These are phyloP conservation scores for Hyphopichia khmerensis DNA, from an alignment of 1,139 yeast species.

Conservation along the genomic window DNA sequence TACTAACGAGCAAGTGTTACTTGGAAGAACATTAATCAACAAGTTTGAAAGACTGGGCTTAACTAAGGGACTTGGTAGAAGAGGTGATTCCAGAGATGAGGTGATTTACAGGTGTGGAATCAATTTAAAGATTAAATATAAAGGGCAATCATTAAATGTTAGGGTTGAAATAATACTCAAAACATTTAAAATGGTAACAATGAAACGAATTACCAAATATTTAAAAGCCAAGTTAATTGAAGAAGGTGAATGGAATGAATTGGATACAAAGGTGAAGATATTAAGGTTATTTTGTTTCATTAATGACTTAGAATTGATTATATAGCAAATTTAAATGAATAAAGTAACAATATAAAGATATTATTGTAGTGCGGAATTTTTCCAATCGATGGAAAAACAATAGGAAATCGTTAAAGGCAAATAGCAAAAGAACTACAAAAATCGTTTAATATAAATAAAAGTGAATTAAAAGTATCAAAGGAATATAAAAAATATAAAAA, in stretches of 20 bases:
- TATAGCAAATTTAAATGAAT: not conserved
- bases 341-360: too few relatives aligned
- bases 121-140: not conserved
- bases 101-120: not conserved
- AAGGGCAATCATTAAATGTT: not conserved
- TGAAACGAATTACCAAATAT: not conserved
- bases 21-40: not conserved
- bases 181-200: not conserved
- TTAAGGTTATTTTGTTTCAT: slow-evolving; percentile 5
- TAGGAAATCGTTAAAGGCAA: too few relatives aligned
- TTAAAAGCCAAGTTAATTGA: not conserved
- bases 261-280: not conserved
- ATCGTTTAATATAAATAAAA: not conserved
- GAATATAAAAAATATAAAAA: not conserved
- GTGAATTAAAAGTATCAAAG: not conserved
- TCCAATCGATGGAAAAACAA: too few relatives aligned
- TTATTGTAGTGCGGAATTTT: too few relatives aligned
- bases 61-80: not conserved
- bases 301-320: slow-evolving; percentile 9
- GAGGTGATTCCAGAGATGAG: not conserved
- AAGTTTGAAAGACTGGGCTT: not conserved
- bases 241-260: not conserved
- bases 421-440: too few relatives aligned
- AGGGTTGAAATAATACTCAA: not conserved
- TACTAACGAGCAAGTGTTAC: not conserved